A percentile compares a stretch with the other conserved stretches of the same genome.
These are phyloP conservation scores for Myriosclerotinia curreyana DNA, from an alignment of 2,329 filamentous ascomycete species.

Conservation along the genomic window DNA sequence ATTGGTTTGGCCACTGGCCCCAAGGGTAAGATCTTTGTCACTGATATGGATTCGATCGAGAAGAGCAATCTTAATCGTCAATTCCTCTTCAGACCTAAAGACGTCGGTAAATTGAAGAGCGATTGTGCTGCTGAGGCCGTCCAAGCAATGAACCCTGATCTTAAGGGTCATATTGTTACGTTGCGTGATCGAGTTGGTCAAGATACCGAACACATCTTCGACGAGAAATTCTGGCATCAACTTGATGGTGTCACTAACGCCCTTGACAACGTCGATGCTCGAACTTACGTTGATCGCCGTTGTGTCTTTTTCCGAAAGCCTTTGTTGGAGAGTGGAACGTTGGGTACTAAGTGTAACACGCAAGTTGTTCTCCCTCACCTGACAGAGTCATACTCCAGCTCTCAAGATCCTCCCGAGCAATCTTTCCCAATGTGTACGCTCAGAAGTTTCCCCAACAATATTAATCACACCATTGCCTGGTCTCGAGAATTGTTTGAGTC, in stretches of 20 bases:
- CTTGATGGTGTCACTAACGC: conserved; percentile 95
- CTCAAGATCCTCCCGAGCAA: conserved; percentile 95
- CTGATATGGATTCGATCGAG: conserved; percentile 98
- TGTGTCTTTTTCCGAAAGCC: conserved; percentile 99
- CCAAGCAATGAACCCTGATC: conserved; percentile 90
- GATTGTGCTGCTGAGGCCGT: conserved; percentile 89
- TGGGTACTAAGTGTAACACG: conserved; percentile 98
- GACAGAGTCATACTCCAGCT: conserved; percentile 96
- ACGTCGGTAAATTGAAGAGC: conserved; percentile 96
- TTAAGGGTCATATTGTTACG: conserved; percentile 79
- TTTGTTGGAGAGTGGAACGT: conserved; percentile 89
- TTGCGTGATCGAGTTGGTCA: conserved; percentile 85
- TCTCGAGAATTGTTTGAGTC: conserved; percentile 93
- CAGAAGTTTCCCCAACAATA: conserved; percentile 94
- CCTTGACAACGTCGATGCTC: conserved; percentile 93
- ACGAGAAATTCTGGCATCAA: conserved; percentile 84
- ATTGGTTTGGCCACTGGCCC: conserved; percentile 89
- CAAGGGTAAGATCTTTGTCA: conserved; percentile 84
- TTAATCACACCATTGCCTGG: conserved; percentile 99
- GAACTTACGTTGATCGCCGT: conserved; percentile 91
- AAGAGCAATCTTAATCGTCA: conserved; percentile 98
- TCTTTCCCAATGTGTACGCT: conserved; percentile 99
- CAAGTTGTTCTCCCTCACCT: conserved; percentile 88
- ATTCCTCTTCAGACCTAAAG: conserved; percentile 89
- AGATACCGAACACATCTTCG: conserved; percentile 92